These are phyloP conservation scores for Aotearoamyces nothofagi DNA, from an alignment of 2,329 filamentous ascomycete species.

Conservation along the genomic window DNA sequence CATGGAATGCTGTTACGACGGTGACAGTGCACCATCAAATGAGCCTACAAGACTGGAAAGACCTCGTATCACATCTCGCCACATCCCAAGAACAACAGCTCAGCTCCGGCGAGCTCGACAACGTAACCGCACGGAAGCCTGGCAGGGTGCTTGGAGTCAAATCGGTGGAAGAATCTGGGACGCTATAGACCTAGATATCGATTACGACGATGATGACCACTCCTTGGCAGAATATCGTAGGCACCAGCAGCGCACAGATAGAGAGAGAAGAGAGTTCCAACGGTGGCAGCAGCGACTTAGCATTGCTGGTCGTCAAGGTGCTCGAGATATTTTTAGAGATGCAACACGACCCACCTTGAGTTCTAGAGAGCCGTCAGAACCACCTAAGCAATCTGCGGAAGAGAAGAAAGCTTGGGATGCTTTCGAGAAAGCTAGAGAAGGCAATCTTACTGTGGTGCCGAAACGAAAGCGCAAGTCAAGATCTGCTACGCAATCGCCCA, in stretches of 20 bases:
- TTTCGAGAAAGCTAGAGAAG: slow-evolving; percentile 69
- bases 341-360: slow-evolving; percentile 48
- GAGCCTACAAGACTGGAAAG: slow-evolving; percentile 15
- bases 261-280: slow-evolving; percentile 40
- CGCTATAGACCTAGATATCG: slow-evolving; percentile 59
- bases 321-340: slow-evolving; percentile 54
- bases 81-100: slow-evolving; percentile 36
- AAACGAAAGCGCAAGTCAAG: slow-evolving; percentile 59
- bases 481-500: slow-evolving; percentile 57
- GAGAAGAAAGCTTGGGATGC: slow-evolving; percentile 81
- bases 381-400: slow-evolving; percentile 59
- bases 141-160: slow-evolving; percentile 73
- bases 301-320: slow-evolving; percentile 69
- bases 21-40: slow-evolving; percentile 17
- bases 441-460: slow-evolving; percentile 34
- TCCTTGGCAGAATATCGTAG: slow-evolving; percentile 33
- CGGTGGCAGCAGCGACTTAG: slow-evolving; percentile 75
- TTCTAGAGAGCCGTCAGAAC: slow-evolving; percentile 27
- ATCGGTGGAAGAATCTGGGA: slow-evolving; percentile 49
- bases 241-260: slow-evolving; percentile 31
- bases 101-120: slow-evolving; percentile 37
- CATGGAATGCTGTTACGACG: slow-evolving; percentile 53
- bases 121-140: slow-evolving; percentile 62
- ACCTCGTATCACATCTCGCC: slow-evolving; percentile 11
- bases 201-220: slow-evolving; percentile 67